Percentiles rank a stretch among this genome's conserved stretches.
These are phyloP conservation scores for Trametes cingulata DNA, from an alignment of 768 basidiomycete genomes.

Conservation along the genomic window DNA sequence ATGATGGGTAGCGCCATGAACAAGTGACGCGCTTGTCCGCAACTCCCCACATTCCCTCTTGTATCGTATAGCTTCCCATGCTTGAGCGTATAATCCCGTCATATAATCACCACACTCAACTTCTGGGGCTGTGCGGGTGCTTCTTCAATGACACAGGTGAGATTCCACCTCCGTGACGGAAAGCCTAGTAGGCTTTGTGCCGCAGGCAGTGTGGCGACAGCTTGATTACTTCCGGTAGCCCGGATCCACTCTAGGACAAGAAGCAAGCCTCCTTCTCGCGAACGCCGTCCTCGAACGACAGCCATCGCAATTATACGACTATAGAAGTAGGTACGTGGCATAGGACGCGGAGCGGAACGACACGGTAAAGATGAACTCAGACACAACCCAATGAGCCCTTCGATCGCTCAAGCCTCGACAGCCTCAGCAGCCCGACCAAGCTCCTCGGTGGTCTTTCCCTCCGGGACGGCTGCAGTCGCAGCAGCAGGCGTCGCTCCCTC, in stretches of 20 bases:
- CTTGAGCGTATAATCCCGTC: conserved; percentile 12
- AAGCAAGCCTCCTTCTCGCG: background rate
- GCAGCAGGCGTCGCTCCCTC: conserved; percentile 7
- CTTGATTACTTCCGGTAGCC: background rate
- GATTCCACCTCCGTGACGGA: background rate
- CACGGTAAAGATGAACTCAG: background rate
- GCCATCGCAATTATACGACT: background rate
- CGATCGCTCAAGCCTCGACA: conserved; percentile 12
- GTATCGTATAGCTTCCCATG: conserved; percentile 15
- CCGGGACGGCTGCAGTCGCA: conserved; percentile 13
- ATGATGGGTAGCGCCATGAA: conserved; percentile 18
- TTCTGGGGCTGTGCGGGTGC: background rate
- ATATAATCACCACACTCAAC: conserved; percentile 6
- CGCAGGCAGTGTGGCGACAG: background rate
- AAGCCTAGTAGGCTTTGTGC: background rate
- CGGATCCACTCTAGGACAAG: background rate
- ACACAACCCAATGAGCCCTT: background rate
- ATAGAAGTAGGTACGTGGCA: background rate
- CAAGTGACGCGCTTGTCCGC: conserved; percentile 6
- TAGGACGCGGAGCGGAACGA: background rate
- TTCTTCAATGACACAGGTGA: background rate
- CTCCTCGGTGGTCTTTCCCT: conserved; percentile 9
- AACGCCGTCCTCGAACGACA: background rate
- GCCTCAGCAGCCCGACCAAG: conserved; percentile 18
- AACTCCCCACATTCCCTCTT: background rate